Evolutionary conservation across 495 filamentous ascomycete species (phyloP), one percentile per base, ranked within the genome.

Genomic region (Paragyromitra xinjiangensis): DNA sequence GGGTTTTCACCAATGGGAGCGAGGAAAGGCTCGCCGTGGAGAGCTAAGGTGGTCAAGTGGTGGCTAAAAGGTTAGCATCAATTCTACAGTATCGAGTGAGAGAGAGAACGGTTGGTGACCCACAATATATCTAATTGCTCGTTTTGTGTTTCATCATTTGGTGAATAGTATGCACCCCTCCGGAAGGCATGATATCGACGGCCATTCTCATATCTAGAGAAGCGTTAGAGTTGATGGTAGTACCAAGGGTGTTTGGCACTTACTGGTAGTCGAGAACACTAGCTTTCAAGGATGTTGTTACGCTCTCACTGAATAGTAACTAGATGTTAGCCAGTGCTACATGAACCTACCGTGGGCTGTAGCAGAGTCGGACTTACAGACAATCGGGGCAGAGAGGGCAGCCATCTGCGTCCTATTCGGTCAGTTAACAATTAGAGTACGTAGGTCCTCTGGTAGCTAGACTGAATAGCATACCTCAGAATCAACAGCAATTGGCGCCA

Each of bases 1-100:
- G 87, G 85, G 19, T 87, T 83, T 19, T 82, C 61, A 22, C 82
- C 85, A 34, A 93, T 83, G 3, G 91, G 91, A 0, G 91, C 87
- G 3, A 90, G 83, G 75, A 85, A 86, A 2, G 90, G 84, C 63
- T 86, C 86, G 19, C 89, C 89, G 22, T 83, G 84, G 2, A 90
- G 78, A 14, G 88, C 79, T 26, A 87, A 80, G 22, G 84, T 82
- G 34, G 86, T 82, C 45, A 87, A 84, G 40, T 87, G 86, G 64
- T 88, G 85, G 16, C 85, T 84, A 8, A 6, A 8, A 3, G 8
- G 44, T 69, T 39, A 68, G 37, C 77, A 63, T 87, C 42, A 3
- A 34, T 34, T 3, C 29, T 34, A 34, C 11, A 1, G 44, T 9
- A 3, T 6, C 6, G 24, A n/a, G n/a, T n/a, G n/a, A 4, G 8